Evolutionary conservation across 495 filamentous ascomycete genomes (phyloP).

Genomic region (Elasticomyces elasticus): DNA sequence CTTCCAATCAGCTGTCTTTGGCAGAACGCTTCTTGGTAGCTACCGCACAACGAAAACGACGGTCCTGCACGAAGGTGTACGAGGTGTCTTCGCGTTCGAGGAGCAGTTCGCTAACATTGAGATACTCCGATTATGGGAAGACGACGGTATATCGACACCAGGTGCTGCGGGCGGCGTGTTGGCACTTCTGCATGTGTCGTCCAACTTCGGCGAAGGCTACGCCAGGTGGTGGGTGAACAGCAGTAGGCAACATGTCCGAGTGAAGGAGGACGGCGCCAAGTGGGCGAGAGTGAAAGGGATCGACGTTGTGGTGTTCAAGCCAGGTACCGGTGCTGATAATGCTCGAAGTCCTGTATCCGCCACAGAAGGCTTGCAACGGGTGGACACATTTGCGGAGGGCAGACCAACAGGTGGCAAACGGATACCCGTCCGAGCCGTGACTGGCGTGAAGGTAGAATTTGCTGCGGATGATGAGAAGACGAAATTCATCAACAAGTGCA

Average conservation of each 20-base stretch:
- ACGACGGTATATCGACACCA: constrained; percentile 19
- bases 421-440: constrained; percentile 16
- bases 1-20: constrained; percentile 34
- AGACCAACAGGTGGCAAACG: constrained; percentile 1
- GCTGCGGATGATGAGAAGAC: constrained; percentile 28
- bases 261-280: constrained; percentile 28
- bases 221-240: constrained; percentile 31
- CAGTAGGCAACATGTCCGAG: constrained; percentile 22
- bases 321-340: constrained; percentile 12
- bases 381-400: not conserved
- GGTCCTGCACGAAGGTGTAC: constrained; percentile 31
- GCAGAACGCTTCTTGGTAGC: constrained; percentile 29
- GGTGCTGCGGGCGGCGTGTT: constrained; percentile 25
- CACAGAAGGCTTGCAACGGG: constrained; percentile 8
- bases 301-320: constrained; percentile 24
- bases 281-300: constrained; percentile 31
- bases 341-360: not conserved
- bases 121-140: constrained; percentile 34
- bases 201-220: constrained; percentile 31
- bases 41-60: constrained; percentile 30
- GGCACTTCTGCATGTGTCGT: constrained; percentile 31
- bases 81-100: constrained; percentile 28
- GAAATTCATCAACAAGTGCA: constrained; percentile 24
- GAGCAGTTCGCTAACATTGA: constrained; percentile 37
- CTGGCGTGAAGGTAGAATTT: constrained; percentile 30